Evolutionary conservation across 2,329 filamentous ascomycete species (phyloP).

Genomic region (Pezicula rhizophila): DNA sequence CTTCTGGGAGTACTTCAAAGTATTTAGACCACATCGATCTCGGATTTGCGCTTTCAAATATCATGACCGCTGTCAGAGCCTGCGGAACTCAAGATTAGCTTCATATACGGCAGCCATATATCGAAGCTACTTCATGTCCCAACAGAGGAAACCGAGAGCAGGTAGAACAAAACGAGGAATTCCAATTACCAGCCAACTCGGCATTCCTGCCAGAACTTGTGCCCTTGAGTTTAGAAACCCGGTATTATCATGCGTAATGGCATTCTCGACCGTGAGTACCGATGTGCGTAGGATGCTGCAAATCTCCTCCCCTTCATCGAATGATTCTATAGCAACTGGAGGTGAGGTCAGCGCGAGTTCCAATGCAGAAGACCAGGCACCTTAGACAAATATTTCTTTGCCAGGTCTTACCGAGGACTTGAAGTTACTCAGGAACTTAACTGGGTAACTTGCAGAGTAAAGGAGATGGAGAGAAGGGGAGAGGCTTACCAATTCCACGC

Average conservation of each 20-base stretch:
- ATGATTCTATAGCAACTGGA: constrained; percentile 50
- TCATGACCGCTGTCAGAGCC: constrained; percentile 20
- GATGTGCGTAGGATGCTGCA: constrained; percentile 57
- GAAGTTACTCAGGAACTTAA: neutral
- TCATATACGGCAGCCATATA: no score
- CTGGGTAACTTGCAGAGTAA: neutral
- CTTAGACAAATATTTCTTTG: neutral
- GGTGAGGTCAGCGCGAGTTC: constrained; percentile 10
- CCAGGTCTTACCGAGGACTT: neutral
- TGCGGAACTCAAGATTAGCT: constrained; percentile 3
- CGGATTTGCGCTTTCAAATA: constrained; percentile 13
- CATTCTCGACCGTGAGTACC: constrained; percentile 56
- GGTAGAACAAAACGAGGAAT: neutral
- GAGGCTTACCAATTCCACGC: constrained; percentile 54
- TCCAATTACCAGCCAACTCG: constrained; percentile 37
- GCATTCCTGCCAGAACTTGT: constrained; percentile 34
- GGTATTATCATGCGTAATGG: constrained; percentile 39
- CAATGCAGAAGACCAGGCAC: neutral
- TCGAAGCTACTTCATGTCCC: no score
- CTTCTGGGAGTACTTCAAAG: constrained; percentile 52
- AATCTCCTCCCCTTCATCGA: constrained; percentile 56
- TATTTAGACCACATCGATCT: constrained; percentile 43
- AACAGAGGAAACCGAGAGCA: neutral
- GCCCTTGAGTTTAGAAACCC: constrained; percentile 16
- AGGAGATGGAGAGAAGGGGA: neutral